Evolutionary conservation across 1,284 basidiomycete species (phyloP).

Genomic region (Moesziomyces aphidis): DNA sequence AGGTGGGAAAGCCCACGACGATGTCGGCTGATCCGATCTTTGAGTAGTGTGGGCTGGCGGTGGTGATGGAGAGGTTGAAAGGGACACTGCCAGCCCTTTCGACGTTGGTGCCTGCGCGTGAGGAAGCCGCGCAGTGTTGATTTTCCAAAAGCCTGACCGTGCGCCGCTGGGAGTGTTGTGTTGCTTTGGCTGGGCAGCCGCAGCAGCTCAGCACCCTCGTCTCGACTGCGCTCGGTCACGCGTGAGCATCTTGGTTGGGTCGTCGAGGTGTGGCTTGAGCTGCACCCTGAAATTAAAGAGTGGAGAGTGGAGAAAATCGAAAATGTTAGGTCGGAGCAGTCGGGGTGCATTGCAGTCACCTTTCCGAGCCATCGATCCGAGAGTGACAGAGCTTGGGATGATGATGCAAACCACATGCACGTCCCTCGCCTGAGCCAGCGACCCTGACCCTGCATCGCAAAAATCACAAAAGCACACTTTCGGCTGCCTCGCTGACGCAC

Average conservation of each 20-base stretch:
- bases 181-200: neutral
- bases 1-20: no score
- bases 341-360: no score
- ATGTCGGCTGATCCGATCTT: neutral
- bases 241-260: no score
- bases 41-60: neutral
- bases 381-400: neutral
- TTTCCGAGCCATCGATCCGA: conserved; percentile 7
- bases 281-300: neutral
- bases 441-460: neutral
- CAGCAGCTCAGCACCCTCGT: neutral
- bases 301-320: neutral
- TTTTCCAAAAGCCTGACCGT: neutral
- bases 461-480: neutral
- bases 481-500: neutral
- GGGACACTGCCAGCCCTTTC: neutral
- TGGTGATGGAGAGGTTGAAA: neutral
- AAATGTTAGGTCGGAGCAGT: neutral
- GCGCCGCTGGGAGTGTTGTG: neutral
- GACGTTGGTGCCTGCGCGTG: neutral
- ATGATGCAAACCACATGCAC: conserved; percentile 8
- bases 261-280: neutral
- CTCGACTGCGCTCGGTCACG: neutral
- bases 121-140: neutral
- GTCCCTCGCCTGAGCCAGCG: neutral